These are phyloP conservation scores for Colletotrichum sp. DNA, from an alignment of 2,329 filamentous ascomycete genomes.

Conservation along the genomic window DNA sequence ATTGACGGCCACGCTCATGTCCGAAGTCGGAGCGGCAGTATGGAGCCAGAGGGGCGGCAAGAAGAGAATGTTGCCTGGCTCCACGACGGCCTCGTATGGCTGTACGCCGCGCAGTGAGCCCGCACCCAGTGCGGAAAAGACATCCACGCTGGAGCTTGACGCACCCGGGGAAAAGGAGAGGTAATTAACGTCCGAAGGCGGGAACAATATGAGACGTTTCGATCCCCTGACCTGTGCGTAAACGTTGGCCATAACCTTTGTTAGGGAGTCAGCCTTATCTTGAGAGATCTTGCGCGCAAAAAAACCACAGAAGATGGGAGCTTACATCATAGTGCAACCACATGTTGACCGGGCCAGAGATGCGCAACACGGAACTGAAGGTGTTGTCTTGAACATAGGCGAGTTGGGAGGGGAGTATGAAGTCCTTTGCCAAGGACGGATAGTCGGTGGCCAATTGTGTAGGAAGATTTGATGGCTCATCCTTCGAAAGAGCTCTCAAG, in stretches of 20 bases:
- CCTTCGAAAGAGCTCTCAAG: constrained; percentile 76
- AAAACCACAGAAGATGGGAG: background rate
- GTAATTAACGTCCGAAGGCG: constrained; percentile 73
- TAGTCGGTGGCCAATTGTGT: constrained; percentile 77
- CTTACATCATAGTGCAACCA: constrained; percentile 87
- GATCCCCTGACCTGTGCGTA: constrained; percentile 79
- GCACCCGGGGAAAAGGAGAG: constrained; percentile 77
- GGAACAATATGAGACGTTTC: constrained; percentile 79
- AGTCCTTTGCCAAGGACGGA: constrained; percentile 71
- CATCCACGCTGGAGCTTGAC: constrained; percentile 79
- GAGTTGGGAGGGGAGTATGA: constrained; percentile 69
- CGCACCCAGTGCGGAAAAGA: constrained; percentile 60
- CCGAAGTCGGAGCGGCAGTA: constrained; percentile 65
- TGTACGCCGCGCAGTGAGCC: constrained; percentile 52
- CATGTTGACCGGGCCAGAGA: constrained; percentile 82
- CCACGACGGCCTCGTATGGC: constrained; percentile 70
- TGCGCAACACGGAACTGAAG: constrained; percentile 80
- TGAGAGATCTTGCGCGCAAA: background rate
- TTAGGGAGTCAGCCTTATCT: background rate
- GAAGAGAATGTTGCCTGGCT: constrained; percentile 78
- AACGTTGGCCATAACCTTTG: constrained; percentile 82
- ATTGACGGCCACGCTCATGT: constrained; percentile 81
- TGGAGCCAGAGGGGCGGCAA: constrained; percentile 87
- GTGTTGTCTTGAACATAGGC: constrained; percentile 61
- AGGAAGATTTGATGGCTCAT: constrained; percentile 71